Evolutionary conservation across 2,329 filamentous ascomycete species (phyloP).

Genomic region (Ophiostoma tasmaniense): DNA sequence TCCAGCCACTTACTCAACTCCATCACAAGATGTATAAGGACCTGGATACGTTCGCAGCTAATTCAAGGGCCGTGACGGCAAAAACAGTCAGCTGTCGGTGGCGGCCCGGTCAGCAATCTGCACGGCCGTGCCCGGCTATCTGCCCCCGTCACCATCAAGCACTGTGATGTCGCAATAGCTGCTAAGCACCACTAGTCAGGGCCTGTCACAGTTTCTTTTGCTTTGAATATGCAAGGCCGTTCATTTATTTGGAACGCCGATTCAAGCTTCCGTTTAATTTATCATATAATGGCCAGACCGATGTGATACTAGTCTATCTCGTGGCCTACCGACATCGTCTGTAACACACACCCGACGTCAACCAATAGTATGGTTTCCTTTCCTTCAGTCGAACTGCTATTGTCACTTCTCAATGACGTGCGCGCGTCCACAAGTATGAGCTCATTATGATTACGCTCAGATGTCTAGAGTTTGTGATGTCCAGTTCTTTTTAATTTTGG

Average conservation of each 20-base stretch:
- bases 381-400: not conserved
- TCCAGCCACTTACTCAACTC: too few species aligned
- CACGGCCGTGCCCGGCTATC: not conserved
- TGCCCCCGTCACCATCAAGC: not conserved
- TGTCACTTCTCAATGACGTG: not conserved
- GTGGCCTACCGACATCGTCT: not conserved
- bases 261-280: not conserved
- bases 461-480: not conserved
- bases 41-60: too few species aligned
- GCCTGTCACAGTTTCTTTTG: not conserved
- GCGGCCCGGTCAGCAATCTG: too few species aligned
- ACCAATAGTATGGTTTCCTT: not conserved
- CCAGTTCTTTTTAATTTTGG: not conserved
- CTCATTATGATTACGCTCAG: not conserved
- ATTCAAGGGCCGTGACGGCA: too few species aligned
- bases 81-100: too few species aligned
- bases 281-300: not conserved
- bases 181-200: not conserved
- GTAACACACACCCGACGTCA: not conserved
- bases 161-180: not conserved
- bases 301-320: not conserved
- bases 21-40: too few species aligned
- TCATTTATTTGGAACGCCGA: not conserved
- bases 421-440: not conserved
- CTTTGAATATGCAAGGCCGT: not conserved